Evolutionary conservation across 352 stramenopile species (phyloP).

Genomic region (Aphanomyces invadans): DNA sequence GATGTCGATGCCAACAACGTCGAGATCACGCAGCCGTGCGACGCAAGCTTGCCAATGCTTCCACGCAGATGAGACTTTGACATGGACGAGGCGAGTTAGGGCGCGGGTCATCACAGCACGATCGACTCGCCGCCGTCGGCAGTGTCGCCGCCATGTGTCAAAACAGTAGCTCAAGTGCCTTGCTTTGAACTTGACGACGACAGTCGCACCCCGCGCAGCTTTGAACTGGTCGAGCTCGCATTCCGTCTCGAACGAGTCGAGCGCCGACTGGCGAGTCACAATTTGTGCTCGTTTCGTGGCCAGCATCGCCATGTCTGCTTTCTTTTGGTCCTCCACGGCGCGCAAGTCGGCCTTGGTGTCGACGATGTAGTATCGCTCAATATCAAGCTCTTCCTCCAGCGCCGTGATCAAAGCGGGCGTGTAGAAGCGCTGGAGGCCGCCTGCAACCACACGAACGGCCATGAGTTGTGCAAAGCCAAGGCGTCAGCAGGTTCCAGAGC

Average conservation of each 20-base stretch:
- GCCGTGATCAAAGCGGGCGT: slow-evolving; percentile 65
- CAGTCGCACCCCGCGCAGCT: not conserved
- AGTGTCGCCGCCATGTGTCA: not conserved
- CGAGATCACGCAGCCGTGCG: not conserved
- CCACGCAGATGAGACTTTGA: not conserved
- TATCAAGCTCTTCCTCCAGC: slow-evolving; percentile 74
- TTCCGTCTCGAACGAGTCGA: slow-evolving; percentile 44
- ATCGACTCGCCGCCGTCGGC: not conserved
- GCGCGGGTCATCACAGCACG: not conserved
- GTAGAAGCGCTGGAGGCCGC: slow-evolving; percentile 63
- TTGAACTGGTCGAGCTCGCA: slow-evolving; percentile 15
- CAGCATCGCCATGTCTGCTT: slow-evolving; percentile 41
- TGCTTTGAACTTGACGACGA: not conserved
- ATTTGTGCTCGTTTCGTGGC: slow-evolving; percentile 33
- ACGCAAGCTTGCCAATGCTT: not conserved
- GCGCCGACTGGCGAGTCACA: slow-evolving; percentile 35
- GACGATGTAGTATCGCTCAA: slow-evolving; percentile 78
- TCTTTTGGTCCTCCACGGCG: slow-evolving; percentile 62
- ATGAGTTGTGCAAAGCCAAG: not conserved
- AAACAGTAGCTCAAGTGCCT: not conserved
- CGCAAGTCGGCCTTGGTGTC: slow-evolving; percentile 68
- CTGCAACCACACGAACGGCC: slow-evolving; percentile 48
- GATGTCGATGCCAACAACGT: not conserved
- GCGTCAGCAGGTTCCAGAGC: no score
- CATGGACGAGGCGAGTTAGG: not conserved